Evolutionary conservation across 106 monocot species (phyloP).

Genomic region (Dioscorea zingiberensis): DNA sequence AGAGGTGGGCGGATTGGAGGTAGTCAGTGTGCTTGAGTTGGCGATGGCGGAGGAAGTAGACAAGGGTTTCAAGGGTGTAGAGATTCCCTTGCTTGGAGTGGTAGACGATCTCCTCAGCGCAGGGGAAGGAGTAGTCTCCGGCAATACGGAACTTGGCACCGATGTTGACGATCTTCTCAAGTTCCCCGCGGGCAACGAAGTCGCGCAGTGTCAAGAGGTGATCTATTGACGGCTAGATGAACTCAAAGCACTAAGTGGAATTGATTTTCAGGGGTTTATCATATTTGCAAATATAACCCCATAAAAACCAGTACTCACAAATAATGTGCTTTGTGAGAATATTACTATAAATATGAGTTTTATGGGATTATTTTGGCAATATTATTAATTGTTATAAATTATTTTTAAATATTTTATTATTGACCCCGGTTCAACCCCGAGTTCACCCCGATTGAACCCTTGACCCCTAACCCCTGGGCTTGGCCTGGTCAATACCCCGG

Average conservation of each 20-base stretch:
- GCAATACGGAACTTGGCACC: constrained; percentile 73
- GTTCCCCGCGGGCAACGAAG: constrained; percentile 59
- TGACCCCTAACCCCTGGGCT: too few relatives aligned
- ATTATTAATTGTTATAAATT: too few relatives aligned
- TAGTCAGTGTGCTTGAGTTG: constrained; percentile 86
- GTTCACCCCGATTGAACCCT: too few relatives aligned
- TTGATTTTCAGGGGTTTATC: not conserved
- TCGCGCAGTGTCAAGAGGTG: constrained; percentile 78
- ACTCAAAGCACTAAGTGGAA: not conserved
- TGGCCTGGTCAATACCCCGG: too few relatives aligned
- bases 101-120: constrained; percentile 54
- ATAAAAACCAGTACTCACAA: too few relatives aligned
- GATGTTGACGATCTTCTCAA: constrained; percentile 46
- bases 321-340: too few relatives aligned
- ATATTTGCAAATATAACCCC: too few relatives aligned
- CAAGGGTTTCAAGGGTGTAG: constrained; percentile 74
- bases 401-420: too few relatives aligned
- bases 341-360: too few relatives aligned
- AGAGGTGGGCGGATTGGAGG: constrained; percentile 60
- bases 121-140: constrained; percentile 70
- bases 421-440: too few relatives aligned
- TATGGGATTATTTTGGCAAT: too few relatives aligned
- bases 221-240: constrained; percentile 36
- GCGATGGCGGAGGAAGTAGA: constrained; percentile 77
- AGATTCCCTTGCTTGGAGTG: constrained; percentile 74